phyloP scores from a whole-genome alignment of 208 protist genomes.

The Leishmania arabica region DNA sequence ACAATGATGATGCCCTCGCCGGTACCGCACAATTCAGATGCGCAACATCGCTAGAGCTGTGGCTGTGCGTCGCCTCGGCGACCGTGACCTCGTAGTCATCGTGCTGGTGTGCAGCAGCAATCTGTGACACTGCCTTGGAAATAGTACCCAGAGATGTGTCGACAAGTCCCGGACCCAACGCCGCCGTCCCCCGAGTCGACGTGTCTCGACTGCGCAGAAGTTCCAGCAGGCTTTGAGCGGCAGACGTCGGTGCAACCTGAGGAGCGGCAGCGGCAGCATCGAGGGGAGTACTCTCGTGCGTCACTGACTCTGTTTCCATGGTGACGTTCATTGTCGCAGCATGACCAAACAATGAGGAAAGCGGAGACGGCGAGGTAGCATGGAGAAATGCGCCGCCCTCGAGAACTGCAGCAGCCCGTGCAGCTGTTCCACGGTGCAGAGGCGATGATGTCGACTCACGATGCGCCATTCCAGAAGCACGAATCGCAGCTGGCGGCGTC shows the following conservation, averaged over 20 bases:
- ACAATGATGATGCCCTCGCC: not conserved
- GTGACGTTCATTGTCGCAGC: not conserved
- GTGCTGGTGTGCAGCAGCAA: not conserved
- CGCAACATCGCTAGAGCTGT: not conserved
- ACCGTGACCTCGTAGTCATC: not conserved
- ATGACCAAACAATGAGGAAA: not conserved
- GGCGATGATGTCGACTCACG: not conserved
- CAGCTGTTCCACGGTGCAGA: not conserved
- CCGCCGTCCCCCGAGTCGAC: not conserved
- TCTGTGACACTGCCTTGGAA: not conserved
- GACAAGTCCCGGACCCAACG: not conserved
- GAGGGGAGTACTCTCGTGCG: not conserved
- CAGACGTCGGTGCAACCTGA: not conserved
- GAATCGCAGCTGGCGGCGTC: not conserved
- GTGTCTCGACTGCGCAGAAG: constrained; percentile 10
- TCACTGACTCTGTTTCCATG: not conserved
- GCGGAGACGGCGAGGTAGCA: not conserved
- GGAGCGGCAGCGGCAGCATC: not conserved
- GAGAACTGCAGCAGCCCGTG: not conserved
- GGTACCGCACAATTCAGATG: not conserved
- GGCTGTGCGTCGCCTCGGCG: not conserved
- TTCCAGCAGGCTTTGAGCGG: constrained; percentile 10
- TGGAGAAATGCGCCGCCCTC: not conserved
- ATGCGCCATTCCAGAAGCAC: not conserved
- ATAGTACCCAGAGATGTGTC: not conserved